Evolutionary conservation across 495 filamentous ascomycete species (phyloP), one percentile per base, ranked within the genome.

Genomic region (Penicillium canescens): DNA sequence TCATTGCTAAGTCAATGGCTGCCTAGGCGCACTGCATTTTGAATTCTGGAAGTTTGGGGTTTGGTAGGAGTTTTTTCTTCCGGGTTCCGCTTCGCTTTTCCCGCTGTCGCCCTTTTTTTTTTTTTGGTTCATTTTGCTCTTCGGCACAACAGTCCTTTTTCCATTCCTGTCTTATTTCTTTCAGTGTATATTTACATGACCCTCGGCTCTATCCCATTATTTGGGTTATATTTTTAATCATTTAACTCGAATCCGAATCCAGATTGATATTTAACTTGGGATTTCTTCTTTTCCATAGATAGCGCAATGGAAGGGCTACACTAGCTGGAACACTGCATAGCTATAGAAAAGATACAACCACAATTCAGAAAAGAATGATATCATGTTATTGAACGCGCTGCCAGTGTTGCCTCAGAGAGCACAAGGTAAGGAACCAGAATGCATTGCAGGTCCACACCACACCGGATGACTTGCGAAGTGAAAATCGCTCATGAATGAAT

Each of bases 1-100:
- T 75, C 55, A 75, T 75, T 44, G 55, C 55, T 13, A 51, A 52
- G 16, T 56, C 61, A 10, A 62, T 67, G 64, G 39, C 42, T 23
- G 54, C 34, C 16, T 67, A 50, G 55, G 45, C 2, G 23, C 44
- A 47, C 33, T 45, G 39, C 46, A 54, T 50, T 33, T 16, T 28
- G 34, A 42, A 54, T 50, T 33, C 9, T 28, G 31, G 24, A 16
- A 23, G 20, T 16, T 14, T 6, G 28, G 18, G 21, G 7, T 20
- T 42, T 13, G 3, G 9, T 36, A 35, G 13, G 20, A 28, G 8
- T 18, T 51, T 45, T 46, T 24, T 50, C 23, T 14, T 42, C 57
- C 35, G n/a, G 33, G 10, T 14, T 21, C 26, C 18, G 18, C 18
- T 18, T 18, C 18, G 18, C 18, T 18, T 18, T 18, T 18, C 18